Percentiles rank a stretch among this genome's conserved stretches.
These are phyloP conservation scores for Rhodotorula paludigena DNA, from an alignment of 768 basidiomycete genomes.

Conservation along the genomic window DNA sequence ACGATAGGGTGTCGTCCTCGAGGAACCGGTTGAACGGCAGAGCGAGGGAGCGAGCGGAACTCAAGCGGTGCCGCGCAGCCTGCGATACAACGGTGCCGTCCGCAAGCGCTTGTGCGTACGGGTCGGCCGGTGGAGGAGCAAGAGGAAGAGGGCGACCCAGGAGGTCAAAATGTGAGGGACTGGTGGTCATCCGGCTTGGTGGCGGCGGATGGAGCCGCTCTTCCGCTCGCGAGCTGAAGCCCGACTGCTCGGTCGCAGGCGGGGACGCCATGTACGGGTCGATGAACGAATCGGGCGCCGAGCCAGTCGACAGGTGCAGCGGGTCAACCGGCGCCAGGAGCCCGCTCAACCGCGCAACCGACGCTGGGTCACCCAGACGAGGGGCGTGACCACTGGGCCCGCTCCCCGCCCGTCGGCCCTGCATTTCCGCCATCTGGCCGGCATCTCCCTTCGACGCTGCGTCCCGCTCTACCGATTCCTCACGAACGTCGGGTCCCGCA, in stretches of 20 bases:
- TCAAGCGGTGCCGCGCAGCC: not conserved
- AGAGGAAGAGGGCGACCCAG: constrained; percentile 4
- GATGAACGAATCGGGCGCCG: constrained; percentile 6
- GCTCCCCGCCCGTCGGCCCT: not conserved
- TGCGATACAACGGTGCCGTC: not conserved
- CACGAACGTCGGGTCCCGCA: not conserved
- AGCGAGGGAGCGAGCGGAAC: not conserved
- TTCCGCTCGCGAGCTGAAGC: no score
- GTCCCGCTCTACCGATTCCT: not conserved
- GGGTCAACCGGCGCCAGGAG: not conserved
- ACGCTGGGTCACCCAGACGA: not conserved
- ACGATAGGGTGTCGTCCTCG: not conserved
- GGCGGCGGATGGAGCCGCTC: no score
- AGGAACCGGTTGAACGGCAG: not conserved
- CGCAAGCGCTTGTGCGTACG: not conserved
- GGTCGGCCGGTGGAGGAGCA: not conserved
- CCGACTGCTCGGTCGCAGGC: no score
- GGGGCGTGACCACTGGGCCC: not conserved
- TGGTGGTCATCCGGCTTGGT: not conserved
- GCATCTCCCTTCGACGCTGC: not conserved
- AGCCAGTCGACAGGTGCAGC: not conserved
- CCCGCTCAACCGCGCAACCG: no score
- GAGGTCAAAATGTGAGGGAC: not conserved
- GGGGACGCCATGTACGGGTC: constrained; percentile 6
- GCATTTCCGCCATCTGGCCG: no score